These are phyloP conservation scores for Monilinia laxa DNA, from an alignment of 2,329 filamentous ascomycete genomes.

Conservation along the genomic window DNA sequence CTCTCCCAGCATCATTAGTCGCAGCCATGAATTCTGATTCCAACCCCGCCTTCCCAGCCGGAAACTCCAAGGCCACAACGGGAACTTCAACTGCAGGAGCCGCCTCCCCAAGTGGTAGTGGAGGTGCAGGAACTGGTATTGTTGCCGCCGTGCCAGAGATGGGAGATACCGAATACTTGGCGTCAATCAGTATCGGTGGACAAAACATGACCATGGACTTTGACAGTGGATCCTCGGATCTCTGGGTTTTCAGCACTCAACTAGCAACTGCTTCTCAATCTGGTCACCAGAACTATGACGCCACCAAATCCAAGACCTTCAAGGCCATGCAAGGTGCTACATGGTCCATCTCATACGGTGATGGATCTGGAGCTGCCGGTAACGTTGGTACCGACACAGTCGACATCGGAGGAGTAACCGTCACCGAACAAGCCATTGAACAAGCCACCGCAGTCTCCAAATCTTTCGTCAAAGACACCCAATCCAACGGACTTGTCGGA, in stretches of 20 bases:
- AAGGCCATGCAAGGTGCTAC: slow-evolving; percentile 37
- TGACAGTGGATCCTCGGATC: slow-evolving; percentile 41
- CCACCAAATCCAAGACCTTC: slow-evolving; percentile 38
- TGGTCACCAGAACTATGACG: slow-evolving; percentile 40
- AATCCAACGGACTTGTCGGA: slow-evolving; percentile 61
- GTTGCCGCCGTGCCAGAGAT: slow-evolving; percentile 64
- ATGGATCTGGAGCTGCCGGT: slow-evolving; percentile 43
- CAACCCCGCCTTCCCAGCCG: slow-evolving; percentile 22
- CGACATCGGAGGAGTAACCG: slow-evolving; percentile 41
- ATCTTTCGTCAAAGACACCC: slow-evolving; percentile 42
- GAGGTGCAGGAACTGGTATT: slow-evolving; percentile 48
- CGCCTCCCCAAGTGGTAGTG: slow-evolving; percentile 36
- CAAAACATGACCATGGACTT: slow-evolving; percentile 41
- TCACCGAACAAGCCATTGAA: slow-evolving; percentile 40
- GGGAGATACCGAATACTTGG: slow-evolving; percentile 37
- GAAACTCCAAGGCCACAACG: slow-evolving; percentile 23
- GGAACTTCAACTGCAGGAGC: slow-evolving; percentile 23
- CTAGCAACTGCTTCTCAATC: slow-evolving; percentile 35
- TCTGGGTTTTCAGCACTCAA: slow-evolving; percentile 42
- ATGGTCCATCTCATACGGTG: slow-evolving; percentile 42
- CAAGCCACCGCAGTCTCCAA: slow-evolving; percentile 40
- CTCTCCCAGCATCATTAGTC: slow-evolving; percentile 47
- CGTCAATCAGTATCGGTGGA: slow-evolving; percentile 38
- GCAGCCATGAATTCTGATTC: slow-evolving; percentile 39
- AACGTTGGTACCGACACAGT: slow-evolving; percentile 42